Conservation (phyloP, 441 rosid genomes). For the Adansonia grandidieri region DNA sequence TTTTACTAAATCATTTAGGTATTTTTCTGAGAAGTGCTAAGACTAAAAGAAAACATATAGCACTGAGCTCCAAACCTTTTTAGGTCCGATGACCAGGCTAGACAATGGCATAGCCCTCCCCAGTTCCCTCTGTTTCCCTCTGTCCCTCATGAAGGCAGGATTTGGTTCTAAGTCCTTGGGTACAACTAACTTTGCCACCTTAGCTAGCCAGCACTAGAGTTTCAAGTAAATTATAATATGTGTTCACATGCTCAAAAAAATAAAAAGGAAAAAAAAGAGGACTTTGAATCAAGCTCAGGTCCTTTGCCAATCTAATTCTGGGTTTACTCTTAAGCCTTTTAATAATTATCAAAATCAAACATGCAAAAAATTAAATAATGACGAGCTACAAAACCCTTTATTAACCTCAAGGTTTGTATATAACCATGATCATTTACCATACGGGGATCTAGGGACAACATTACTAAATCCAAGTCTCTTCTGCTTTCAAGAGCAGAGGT, state of each 20-base stretch:
- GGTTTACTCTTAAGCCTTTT: background rate
- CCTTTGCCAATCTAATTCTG: slow-evolving; percentile 6
- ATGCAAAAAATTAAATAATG: background rate
- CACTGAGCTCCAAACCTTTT: background rate
- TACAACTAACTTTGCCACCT: background rate
- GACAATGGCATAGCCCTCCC: background rate
- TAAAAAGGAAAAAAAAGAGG: background rate
- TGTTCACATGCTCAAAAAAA: background rate
- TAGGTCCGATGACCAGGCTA: slow-evolving; percentile 7
- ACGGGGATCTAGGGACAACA: slow-evolving; percentile 1
- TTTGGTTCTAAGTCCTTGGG: background rate
- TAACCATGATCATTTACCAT: background rate
- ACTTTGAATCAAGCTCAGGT: background rate
- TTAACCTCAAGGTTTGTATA: background rate
- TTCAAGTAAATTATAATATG: background rate
- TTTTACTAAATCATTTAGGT: background rate
- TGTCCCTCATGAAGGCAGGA: background rate
- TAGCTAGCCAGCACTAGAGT: background rate
- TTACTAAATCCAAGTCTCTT: slow-evolving; percentile 14
- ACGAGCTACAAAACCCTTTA: background rate
- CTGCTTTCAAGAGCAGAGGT: background rate
- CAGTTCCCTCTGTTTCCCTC: background rate
- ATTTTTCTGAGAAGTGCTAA: background rate
- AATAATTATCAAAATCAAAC: background rate
- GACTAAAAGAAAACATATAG: background rate